Conservation (phyloP, 2,329 filamentous ascomycete genomes). For the Cytospora paraplurivora region DNA sequence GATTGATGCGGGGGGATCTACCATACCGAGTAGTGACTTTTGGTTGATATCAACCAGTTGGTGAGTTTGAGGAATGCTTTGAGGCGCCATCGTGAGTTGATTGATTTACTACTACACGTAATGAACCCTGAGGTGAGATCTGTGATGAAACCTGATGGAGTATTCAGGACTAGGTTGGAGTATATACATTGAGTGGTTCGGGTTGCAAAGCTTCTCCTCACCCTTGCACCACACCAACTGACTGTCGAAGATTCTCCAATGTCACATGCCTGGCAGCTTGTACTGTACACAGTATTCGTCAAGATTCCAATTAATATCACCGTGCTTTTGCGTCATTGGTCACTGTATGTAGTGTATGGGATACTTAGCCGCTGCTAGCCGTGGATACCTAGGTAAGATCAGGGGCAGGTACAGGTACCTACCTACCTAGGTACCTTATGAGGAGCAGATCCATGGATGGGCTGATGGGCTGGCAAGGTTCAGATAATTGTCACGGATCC, state of each 20-base stretch:
- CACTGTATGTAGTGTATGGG: not conserved
- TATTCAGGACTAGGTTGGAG: too few species aligned
- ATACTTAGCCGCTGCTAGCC: not conserved
- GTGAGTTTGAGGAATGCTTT: conserved; percentile 12
- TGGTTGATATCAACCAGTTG: conserved; percentile 66
- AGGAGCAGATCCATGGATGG: too few species aligned
- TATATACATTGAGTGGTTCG: too few species aligned
- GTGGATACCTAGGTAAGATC: not conserved
- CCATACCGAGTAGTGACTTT: conserved; percentile 66
- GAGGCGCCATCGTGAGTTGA: conserved; percentile 24
- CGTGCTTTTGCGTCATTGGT: conserved; percentile 13
- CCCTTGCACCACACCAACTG: not conserved
- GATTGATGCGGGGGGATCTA: conserved; percentile 6
- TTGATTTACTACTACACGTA: not conserved
- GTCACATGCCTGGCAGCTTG: not conserved
- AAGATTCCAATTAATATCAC: not conserved
- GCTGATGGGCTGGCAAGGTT: too few species aligned
- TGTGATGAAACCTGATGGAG: not conserved
- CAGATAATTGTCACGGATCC: not conserved
- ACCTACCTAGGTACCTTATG: not conserved
- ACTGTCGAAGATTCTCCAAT: not conserved
- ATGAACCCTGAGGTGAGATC: not conserved
- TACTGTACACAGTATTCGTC: too few species aligned
- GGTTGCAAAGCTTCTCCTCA: not conserved
- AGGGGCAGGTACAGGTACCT: not conserved